phyloP scores from a whole-genome alignment of 2,329 filamentous ascomycete genomes.

The Fusarium proliferatum region DNA sequence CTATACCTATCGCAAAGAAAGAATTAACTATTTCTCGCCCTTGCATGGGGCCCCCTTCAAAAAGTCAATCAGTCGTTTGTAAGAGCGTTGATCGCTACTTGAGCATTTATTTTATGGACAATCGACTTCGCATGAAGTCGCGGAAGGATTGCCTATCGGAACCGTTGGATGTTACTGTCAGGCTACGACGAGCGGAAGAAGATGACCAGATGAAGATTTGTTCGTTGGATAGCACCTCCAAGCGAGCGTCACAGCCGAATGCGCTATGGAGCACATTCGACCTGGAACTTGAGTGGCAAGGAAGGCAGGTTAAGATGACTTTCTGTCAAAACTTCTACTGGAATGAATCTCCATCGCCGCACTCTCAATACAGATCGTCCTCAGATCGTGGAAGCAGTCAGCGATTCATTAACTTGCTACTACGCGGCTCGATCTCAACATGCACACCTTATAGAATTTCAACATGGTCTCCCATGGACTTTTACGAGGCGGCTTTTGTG shows the following conservation, averaged over 20 bases:
- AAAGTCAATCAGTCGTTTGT: conserved; percentile 11
- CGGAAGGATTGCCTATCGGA: conserved; percentile 15
- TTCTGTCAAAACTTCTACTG: conserved; percentile 56
- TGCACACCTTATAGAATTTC: not conserved
- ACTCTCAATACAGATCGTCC: conserved; percentile 44
- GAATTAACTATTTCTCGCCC: conserved; percentile 44
- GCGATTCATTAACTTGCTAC: conserved; percentile 52
- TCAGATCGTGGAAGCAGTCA: conserved; percentile 50
- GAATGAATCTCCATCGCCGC: conserved; percentile 54
- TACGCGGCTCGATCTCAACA: conserved; percentile 32
- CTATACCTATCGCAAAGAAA: conserved; percentile 44
- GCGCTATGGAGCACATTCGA: conserved; percentile 51
- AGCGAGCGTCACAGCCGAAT: conserved; percentile 41
- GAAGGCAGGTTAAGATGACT: conserved; percentile 34
- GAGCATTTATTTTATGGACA: conserved; percentile 15
- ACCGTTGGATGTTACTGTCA: conserved; percentile 27
- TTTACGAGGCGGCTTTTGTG: conserved; percentile 76
- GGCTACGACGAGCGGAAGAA: conserved; percentile 39
- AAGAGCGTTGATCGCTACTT: conserved; percentile 40
- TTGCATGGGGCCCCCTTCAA: conserved; percentile 25
- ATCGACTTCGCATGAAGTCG: conserved; percentile 33
- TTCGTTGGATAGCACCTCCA: not conserved
- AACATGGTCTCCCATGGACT: conserved; percentile 63
- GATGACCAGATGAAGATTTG: conserved; percentile 22
- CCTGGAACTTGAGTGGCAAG: conserved; percentile 46